Evolutionary conservation across 2,329 filamentous ascomycete genomes (phyloP), one percentile per base, ranked within the genome.

Genomic region (Calonectria hawksworthii): DNA sequence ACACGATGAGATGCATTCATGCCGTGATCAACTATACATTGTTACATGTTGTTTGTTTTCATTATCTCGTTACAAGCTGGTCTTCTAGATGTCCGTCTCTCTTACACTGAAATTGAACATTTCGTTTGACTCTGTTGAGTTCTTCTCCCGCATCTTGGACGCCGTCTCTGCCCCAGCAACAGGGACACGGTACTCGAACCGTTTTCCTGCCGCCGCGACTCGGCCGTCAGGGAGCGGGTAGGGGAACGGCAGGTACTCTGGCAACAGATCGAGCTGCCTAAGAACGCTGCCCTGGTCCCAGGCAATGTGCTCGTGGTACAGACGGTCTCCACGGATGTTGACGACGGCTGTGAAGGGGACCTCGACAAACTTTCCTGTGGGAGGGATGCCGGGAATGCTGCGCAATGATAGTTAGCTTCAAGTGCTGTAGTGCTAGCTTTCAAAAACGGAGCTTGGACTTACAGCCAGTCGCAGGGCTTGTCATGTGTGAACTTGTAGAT

Each of bases 211-310:
- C 72, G 47, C 77, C 80, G 18, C 86, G 32, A 52, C 51, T 2
- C 50, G 73, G 0, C 79, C 87, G 8, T 84, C 85, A 0, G 86
- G 84, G 0, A 92, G 76, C 0, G 87, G 77, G 79, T 93, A 90
- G 0, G 92, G 92, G 74, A 92, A 94, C 0, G 90, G 89, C 0
- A 94, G 86, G 75, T 92, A 94, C 72, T 94, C 83, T 1, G 84
- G 84, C 70, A 93, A 79, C 56, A 92, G 77, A 0, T 90, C 92
- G 3, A 92, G 80, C 78, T 93, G 92, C 6, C 88, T 84, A n/a
- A 94, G 83, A 11, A 91, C 90, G 0, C 90, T 93, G 0, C 88
- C 91, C 79, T 94, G 92, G 71, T 94, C 93, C 93, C 93, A 94
- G 13, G 89, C 87, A 16, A 94, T 92, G 75, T 94, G 92, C 79